Conservation (phyloP, 345 rosid genomes). For the Bruguiera sexangula region DNA sequence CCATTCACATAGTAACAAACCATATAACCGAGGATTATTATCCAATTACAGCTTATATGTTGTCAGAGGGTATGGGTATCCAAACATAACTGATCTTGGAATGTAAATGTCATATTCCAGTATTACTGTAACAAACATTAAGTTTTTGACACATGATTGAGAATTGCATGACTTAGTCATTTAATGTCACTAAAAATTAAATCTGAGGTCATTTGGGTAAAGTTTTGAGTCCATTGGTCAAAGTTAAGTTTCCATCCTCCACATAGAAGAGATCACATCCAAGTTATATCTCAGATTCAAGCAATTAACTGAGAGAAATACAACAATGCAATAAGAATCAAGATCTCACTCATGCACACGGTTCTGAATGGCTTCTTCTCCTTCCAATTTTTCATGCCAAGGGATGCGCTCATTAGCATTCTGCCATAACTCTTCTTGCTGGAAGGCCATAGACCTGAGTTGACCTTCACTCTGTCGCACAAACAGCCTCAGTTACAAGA, state of each 20-base stretch:
- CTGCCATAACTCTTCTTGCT: slow-evolving; percentile 80
- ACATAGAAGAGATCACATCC: not conserved
- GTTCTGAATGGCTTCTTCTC: slow-evolving; percentile 90
- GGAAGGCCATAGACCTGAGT: slow-evolving; percentile 76
- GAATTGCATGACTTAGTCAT: no score
- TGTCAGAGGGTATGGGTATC: no score
- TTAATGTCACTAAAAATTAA: no score
- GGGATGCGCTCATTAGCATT: slow-evolving; percentile 83
- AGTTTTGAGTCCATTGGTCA: no score
- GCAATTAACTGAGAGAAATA: slow-evolving; percentile 5
- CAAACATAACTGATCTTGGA: no score
- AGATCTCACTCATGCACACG: slow-evolving; percentile 89
- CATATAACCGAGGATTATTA: no score
- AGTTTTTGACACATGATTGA: no score
- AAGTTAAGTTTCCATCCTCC: not conserved
- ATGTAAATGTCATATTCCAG: no score
- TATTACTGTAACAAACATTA: no score
- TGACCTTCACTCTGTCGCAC: slow-evolving; percentile 59
- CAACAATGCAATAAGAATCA: slow-evolving; percentile 15
- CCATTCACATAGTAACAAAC: no score
- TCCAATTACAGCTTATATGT: no score
- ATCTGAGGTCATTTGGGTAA: no score
- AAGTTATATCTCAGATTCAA: not conserved
- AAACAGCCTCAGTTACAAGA: slow-evolving; percentile 16
- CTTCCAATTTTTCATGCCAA: slow-evolving; percentile 96